phyloP scores from a whole-genome alignment of 2,329 filamentous ascomycete species.

The Exophiala oligosperma region DNA sequence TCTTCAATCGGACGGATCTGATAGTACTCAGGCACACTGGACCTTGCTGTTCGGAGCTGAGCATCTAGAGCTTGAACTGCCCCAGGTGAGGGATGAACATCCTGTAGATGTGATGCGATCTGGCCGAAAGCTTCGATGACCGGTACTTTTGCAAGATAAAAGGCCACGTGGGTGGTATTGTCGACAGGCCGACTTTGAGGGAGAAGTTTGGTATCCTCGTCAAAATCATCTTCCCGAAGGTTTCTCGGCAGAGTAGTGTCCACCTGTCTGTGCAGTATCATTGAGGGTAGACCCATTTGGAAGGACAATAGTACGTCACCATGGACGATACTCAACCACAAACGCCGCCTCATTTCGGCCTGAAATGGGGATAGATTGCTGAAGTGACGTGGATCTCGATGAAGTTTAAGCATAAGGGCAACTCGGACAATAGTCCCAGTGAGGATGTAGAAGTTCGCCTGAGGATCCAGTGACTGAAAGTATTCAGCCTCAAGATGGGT shows the following conservation, averaged over 20 bases:
- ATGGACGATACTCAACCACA: not conserved
- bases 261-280: not conserved
- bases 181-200: not conserved
- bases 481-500: conserved; percentile 1
- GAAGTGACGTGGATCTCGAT: not conserved
- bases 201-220: not conserved
- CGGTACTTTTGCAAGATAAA: not conserved
- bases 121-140: not conserved
- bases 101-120: not conserved
- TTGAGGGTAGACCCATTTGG: conserved; percentile 1
- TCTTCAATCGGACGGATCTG: not conserved
- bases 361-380: not conserved
- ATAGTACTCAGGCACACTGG: not conserved
- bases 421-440: conserved; percentile 2
- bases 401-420: not conserved
- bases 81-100: not conserved
- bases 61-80: not conserved
- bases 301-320: conserved; percentile 2
- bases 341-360: not conserved
- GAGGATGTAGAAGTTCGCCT: conserved; percentile 2
- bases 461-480: not conserved
- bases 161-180: not conserved
- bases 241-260: not conserved
- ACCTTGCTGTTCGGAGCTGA: not conserved
- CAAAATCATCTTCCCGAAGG: not conserved